phyloP scores from a whole-genome alignment of 2,329 filamentous ascomycete species.

The Orbilia ellipsospora region DNA sequence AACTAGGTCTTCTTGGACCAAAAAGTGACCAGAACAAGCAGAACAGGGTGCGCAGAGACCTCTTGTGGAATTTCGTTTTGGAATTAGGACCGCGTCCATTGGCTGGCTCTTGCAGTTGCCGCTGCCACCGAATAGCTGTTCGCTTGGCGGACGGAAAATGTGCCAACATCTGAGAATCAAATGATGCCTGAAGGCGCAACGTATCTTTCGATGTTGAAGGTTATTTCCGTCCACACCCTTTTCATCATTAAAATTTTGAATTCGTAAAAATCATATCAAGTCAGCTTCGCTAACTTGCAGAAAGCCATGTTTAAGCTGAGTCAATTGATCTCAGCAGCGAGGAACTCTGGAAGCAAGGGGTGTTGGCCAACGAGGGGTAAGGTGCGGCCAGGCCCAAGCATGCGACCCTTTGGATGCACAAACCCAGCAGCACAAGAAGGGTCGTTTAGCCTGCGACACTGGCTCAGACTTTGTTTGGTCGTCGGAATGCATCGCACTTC shows the following conservation, averaged over 20 bases:
- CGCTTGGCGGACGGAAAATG: no score
- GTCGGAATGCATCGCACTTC: slow-evolving; percentile 21
- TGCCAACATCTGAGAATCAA: neutral
- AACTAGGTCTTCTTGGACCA: no score
- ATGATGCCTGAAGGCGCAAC: neutral
- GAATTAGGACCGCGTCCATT: no score
- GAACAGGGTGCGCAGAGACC: no score
- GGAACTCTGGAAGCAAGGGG: slow-evolving; percentile 12
- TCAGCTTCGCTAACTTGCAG: slow-evolving; percentile 14
- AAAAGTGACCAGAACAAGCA: no score
- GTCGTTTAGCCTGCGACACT: neutral
- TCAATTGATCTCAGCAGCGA: slow-evolving; percentile 12
- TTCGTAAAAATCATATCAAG: neutral
- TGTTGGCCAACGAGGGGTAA: neutral
- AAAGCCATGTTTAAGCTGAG: slow-evolving; percentile 20
- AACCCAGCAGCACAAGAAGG: neutral
- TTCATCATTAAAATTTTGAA: neutral
- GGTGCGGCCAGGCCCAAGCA: neutral
- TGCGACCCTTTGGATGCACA: neutral
- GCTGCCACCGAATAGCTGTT: no score
- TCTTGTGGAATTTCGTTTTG: no score
- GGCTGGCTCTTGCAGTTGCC: no score
- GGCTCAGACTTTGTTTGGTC: no score
- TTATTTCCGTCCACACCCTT: slow-evolving; percentile 25
- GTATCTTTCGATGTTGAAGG: neutral